A percentile compares a stretch with the other conserved stretches of the same genome.
phyloP scores from a whole-genome alignment of 495 filamentous ascomycete genomes.

The Penicillium waksmanii region DNA sequence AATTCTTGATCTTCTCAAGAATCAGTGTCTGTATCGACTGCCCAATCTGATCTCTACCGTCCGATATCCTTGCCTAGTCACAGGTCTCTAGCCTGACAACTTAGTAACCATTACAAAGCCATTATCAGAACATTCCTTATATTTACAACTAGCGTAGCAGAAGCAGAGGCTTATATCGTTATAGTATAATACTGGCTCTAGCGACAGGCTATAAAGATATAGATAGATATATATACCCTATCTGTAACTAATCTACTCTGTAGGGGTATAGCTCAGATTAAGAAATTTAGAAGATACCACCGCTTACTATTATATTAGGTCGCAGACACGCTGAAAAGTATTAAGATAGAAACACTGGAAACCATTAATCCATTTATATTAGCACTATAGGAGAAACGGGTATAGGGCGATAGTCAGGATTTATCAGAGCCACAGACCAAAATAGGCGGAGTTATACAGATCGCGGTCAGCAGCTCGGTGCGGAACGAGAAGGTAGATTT shows the following conservation, averaged over 20 bases:
- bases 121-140: constrained; percentile 27
- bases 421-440: constrained; percentile 4
- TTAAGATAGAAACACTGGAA: background rate
- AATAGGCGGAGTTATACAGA: constrained; percentile 2
- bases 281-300: constrained; percentile 22
- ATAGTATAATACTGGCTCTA: background rate
- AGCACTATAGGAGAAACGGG: constrained; percentile 17
- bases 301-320: constrained; percentile 16
- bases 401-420: constrained; percentile 9
- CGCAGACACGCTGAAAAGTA: background rate
- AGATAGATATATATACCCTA: constrained; percentile 22
- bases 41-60: too few relatives aligned
- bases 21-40: too few relatives aligned
- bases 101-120: too few relatives aligned
- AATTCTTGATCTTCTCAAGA: too few relatives aligned
- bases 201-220: background rate
- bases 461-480: constrained; percentile 17
- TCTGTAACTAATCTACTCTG: constrained; percentile 29
- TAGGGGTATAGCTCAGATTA: constrained; percentile 16
- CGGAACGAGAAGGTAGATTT: constrained; percentile 20
- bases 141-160: constrained; percentile 1
- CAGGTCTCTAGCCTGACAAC: too few relatives aligned
- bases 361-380: constrained; percentile 1
- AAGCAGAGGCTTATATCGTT: background rate
- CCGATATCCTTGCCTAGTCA: too few relatives aligned